Base-by-base conservation (phyloP, 208 protist species). In the Leishmania aethiopica region DNA sequence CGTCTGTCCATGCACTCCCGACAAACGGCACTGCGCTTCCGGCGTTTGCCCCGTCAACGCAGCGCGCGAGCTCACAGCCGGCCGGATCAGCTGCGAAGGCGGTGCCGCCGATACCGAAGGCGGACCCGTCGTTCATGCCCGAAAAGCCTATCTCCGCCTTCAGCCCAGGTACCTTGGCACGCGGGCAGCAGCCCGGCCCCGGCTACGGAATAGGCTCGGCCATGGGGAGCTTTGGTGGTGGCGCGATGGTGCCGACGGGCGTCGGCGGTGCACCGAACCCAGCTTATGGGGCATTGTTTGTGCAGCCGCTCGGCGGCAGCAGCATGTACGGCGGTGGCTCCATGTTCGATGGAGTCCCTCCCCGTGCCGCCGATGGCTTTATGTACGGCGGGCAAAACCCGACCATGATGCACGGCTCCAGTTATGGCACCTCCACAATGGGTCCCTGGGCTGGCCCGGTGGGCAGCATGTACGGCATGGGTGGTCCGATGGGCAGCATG, bases 401-500 rank as follows among this genome's bases (percentile, higher is more conserved):
- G 19, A 28, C 40, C 69, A 73, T 73, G 40, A n/a, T 49, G 69
- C 51, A 73, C 40, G 11, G 25, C 69, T 32, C 7, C 40, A 40
- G 40, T 22, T 49, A 73, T 73, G 69, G 69, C 40, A 22, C 69
- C 13, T 42, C 69, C 40, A 73, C 42, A 49, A 75, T 59, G 71
- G 22, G 7, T 2, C 11, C 22, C 25, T 37, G 25, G 47, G 32
- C 17, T 28, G 40, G 40, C 40, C 22, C 53, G 15, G 35, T 62
- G 32, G 73, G 73, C 15, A 62, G 49, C 32, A 77, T 77, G 73
- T 77, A 77, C 77, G 82, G 82, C 28, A 82, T 72, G 67, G 69
- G 69, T 15, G 69, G 69, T 19, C 45, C 35, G 49, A 77, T 77
- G 72, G 72, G 72, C 45, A 47, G 45, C 72, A 78, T 81, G 83